Base-by-base conservation (phyloP, 202 grass and related monocot species). In the Dendrocalamus latiflorus region DNA sequence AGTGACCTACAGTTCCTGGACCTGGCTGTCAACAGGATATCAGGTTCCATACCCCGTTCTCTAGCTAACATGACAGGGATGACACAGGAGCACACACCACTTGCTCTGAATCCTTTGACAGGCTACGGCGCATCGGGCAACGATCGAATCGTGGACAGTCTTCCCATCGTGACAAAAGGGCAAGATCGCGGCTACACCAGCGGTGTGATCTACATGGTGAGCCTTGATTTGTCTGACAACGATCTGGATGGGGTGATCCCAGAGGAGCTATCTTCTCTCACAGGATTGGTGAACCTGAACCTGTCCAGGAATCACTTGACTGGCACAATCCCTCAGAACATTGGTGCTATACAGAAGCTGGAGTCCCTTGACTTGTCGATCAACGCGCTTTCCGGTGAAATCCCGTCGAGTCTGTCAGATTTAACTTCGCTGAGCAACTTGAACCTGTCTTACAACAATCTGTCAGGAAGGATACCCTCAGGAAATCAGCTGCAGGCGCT, bases 371-470 rank as follows among this genome's bases (percentile, higher is more conserved):
- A 91, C 62, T 14, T 88, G 36, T 75, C 84, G 0, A 81, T 74
- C 4, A 91, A 91, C 64, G 2, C 3, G 9, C 50, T 91, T 5
- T 78, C 81, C 0, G 89, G 89, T 9, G 54, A 18, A 15, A 85
- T 91, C 71, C 85, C 85, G 21, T 28, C 25, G 5, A 85, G 81
- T 12, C 16, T 91, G 0, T 28, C 68, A 1, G 50, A 57, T 37
- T 51, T 91, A 44, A 72, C 49, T 36, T 91, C 63, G 14, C 5
- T 88, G 14, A 49, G 61, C 9, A 5, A 7, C 12, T 45, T 87
- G 42, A 91, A 91, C 61, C 20, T 91, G 9, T 91, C 85, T 5
- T 70, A 85, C 17, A 91, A 91, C 63, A 87, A 91, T 69, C 63
- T 91, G 0, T 87, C 80, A 1, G 89, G 89, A 12, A 77, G 65